Evolutionary conservation across 371 early-diverging fungal species (phyloP), one percentile per base, ranked within the genome.

Genomic region (Lichtheimia corymbifera): DNA sequence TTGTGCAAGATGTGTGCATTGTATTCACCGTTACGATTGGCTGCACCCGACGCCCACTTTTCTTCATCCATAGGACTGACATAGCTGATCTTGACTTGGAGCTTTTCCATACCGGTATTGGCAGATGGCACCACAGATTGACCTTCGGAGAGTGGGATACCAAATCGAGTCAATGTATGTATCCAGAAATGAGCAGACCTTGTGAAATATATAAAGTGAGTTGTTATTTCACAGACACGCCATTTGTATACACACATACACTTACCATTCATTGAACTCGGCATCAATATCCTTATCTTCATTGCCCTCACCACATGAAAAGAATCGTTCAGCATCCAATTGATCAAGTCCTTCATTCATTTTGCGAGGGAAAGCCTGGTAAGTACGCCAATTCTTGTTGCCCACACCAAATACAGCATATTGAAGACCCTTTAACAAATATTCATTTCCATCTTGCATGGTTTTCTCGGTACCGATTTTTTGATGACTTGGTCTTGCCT

Each of bases 351-450:
- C 28, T 3, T 58, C 55, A 54, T 76, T 71, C 4, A 83, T 66
- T 49, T 72, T 74, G 51, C 54, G 60, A 24, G 85, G 85, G 67
- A 85, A 85, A 5, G 65, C 61, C 55, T 83, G 84, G 43, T 78
- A 85, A 4, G 85, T 85, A 30, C 83, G 65, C 85, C 85, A 85
- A 59, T 85, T 78, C 62, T 73, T 73, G 71, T 86, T 86, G 60
- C 80, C 80, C 4, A 80, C 62, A 55, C 86, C 86, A 70, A 83
- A 84, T 12, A 86, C 83, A 44, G 79, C 63, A 55, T 65, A 86
- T 13, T 65, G 56, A 3, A 82, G 50, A 24, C 83, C 80, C 5
- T 68, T 59, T 3, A 76, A 54, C 2, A 71, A 9, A 15, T 63
- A 59, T 53, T 67, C 68, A 22, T 71, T 56, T 14, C 61, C 64